Base-by-base conservation (phyloP, 306 rosid genomes). In the Mucuna pruriens region DNA sequence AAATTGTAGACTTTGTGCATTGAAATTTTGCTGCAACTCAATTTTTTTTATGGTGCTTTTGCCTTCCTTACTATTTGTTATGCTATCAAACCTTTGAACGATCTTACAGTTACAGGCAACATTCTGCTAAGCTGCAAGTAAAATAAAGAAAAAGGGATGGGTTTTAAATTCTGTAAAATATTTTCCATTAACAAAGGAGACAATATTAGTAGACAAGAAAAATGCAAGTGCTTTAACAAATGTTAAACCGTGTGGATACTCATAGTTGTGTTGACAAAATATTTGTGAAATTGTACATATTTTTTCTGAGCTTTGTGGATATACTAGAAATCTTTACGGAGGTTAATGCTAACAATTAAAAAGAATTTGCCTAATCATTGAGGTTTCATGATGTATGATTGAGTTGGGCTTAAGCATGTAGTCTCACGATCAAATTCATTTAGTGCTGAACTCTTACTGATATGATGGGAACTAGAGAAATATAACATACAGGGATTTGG, bases 11-110 rank as follows among this genome's bases (percentile, higher is more conserved):
- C 64, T 46, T 33, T 15, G 39, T 82, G 33, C 31, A 34, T 44
- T 75, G 72, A 7, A 66, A 75, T 57, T 75, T 82, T 82, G 54
- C 33, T 23, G 22, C 54, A 67, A 23, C 55, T 48, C 82, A 36
- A 5, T 40, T 34, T 51, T 48, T 31, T 36, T 38, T 52, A 39
- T 67, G 40, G 9, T 66, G 17, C 29, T 66, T 36, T 19, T 36
- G 40, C 13, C 9, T 49, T 25, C 6, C 2, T 1, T 16, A 40
- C 7, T 34, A 20, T 74, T 75, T 75, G 7, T 7, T 36, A 13
- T 3, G 3, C 13, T 63, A 7, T 63, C 7, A 20, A 22, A 22
- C 16, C 33, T 29, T 4, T 31, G 12, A 65, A 1, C 5, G 19
- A 65, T 38, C 49, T 36, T 65, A 17, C 71, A 36, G 44, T 36